phyloP scores from a whole-genome alignment of 1,284 basidiomycete species.

The Clitocybe nebularis region DNA sequence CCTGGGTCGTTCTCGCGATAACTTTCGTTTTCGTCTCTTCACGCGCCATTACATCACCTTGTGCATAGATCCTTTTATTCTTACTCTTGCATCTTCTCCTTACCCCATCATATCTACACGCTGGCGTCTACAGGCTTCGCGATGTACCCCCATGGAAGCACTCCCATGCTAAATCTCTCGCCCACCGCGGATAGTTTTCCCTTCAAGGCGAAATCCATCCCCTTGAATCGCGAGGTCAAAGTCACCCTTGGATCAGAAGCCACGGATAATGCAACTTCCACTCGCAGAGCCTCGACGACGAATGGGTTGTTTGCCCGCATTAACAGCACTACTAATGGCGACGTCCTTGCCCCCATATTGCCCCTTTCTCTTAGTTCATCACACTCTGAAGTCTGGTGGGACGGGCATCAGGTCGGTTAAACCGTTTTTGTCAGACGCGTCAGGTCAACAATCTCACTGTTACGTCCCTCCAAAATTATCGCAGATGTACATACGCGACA shows the following conservation, averaged over 20 bases:
- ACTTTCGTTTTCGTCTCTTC: no score
- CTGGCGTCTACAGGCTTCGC: no score
- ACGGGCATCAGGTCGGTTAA: constrained; percentile 33
- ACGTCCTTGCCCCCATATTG: constrained; percentile 12
- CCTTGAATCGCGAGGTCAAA: constrained; percentile 27
- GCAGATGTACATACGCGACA: constrained; percentile 42
- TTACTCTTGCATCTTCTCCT: no score
- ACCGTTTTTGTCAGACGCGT: background rate
- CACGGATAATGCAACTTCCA: constrained; percentile 14
- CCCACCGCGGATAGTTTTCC: constrained; percentile 37
- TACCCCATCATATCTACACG: no score
- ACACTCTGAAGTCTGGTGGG: constrained; percentile 42
- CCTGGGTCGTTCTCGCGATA: no score
- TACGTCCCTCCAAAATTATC: no score
- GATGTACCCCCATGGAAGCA: no score
- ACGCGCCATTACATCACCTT: no score
- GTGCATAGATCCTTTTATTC: no score
- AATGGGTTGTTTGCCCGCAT: constrained; percentile 31
- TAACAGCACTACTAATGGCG: constrained; percentile 7
- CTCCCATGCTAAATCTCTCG: constrained; percentile 28
- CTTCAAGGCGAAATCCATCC: constrained; percentile 37
- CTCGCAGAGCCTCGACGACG: constrained; percentile 22
- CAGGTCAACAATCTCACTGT: no score
- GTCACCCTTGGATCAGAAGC: constrained; percentile 31
- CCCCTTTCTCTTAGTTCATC: constrained; percentile 32